Conservation (phyloP, 257 asterid genomes). For the Solanum pinnatisectum region DNA sequence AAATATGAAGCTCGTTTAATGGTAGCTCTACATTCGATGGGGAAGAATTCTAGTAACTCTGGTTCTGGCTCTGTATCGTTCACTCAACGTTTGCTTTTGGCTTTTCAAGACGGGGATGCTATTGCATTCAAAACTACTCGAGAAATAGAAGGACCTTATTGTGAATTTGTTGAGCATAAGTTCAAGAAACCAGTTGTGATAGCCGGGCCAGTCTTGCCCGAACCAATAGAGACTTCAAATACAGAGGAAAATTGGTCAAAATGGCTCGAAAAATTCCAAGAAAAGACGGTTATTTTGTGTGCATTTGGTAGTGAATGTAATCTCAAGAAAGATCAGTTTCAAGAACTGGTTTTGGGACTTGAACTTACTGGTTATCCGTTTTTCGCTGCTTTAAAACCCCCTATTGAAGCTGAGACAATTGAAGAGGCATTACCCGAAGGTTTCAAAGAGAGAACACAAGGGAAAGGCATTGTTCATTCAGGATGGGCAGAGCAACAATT, state of each 20-base stretch:
- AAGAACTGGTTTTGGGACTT: constrained; percentile 18
- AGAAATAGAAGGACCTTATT: constrained; percentile 31
- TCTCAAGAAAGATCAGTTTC: constrained; percentile 17
- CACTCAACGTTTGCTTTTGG: not conserved
- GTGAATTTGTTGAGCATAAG: constrained; percentile 18
- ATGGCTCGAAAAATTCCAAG: constrained; percentile 21
- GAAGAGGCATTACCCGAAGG: constrained; percentile 20
- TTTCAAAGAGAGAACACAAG: constrained; percentile 4
- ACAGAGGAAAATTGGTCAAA: constrained; percentile 20
- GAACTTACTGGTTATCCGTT: constrained; percentile 24
- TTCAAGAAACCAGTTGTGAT: constrained; percentile 27
- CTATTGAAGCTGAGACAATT: constrained; percentile 3
- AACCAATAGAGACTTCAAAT: constrained; percentile 7
- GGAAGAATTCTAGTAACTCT: not conserved
- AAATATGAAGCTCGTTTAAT: constrained; percentile 28
- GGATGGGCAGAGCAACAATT: constrained; percentile 28
- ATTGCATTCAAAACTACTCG: constrained; percentile 26
- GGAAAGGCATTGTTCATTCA: constrained; percentile 14
- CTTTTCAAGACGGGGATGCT: constrained; percentile 24
- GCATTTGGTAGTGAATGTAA: constrained; percentile 46
- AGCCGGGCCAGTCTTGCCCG: constrained; percentile 37
- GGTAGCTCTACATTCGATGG: not conserved
- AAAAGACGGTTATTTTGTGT: constrained; percentile 29
- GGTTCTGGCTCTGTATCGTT: not conserved
- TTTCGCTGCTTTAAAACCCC: constrained; percentile 19